phyloP scores from a whole-genome alignment of 23 red algal species.

The Gracilariopsis chorda region DNA sequence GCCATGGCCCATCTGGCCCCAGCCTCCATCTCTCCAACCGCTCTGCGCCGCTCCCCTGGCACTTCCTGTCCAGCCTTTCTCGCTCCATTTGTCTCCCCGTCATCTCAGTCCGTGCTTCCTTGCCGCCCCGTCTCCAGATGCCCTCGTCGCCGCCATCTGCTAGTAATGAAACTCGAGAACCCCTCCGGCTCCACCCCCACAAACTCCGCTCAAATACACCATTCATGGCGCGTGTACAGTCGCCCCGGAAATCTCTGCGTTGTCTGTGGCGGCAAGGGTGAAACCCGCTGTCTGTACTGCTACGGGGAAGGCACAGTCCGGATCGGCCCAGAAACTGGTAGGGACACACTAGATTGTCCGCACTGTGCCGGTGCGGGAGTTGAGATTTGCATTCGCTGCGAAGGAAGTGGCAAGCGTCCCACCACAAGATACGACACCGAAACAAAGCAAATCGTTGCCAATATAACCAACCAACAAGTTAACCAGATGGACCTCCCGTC shows the following conservation, averaged over 20 bases:
- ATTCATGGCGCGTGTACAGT: slow-evolving; percentile 64
- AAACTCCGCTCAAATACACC: slow-evolving; percentile 11
- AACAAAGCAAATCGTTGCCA: slow-evolving; percentile 19
- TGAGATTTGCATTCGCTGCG: slow-evolving; percentile 45
- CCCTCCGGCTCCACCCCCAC: no score
- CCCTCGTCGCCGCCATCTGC: not conserved
- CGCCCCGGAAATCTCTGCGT: slow-evolving; percentile 70
- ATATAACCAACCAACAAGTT: slow-evolving; percentile 66
- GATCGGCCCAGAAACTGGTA: slow-evolving; percentile 41
- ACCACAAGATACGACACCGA: not conserved
- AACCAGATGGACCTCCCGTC: not conserved
- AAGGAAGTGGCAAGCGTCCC: slow-evolving; percentile 53
- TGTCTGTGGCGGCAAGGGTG: slow-evolving; percentile 44
- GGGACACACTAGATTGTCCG: slow-evolving; percentile 38
- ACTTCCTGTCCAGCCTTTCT: no score
- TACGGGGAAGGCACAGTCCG: slow-evolving; percentile 67
- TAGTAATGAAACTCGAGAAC: no score
- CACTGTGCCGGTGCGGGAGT: slow-evolving; percentile 18
- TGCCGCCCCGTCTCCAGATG: not conserved
- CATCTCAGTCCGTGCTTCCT: no score
- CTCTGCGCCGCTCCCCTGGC: no score
- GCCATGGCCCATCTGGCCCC: no score
- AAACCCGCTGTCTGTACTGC: slow-evolving; percentile 55
- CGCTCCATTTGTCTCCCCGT: no score
- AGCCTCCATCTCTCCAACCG: no score